These are phyloP conservation scores for Plasmodium ovale DNA, from an alignment of 169 alveolate genomes.

Conservation along the genomic window DNA sequence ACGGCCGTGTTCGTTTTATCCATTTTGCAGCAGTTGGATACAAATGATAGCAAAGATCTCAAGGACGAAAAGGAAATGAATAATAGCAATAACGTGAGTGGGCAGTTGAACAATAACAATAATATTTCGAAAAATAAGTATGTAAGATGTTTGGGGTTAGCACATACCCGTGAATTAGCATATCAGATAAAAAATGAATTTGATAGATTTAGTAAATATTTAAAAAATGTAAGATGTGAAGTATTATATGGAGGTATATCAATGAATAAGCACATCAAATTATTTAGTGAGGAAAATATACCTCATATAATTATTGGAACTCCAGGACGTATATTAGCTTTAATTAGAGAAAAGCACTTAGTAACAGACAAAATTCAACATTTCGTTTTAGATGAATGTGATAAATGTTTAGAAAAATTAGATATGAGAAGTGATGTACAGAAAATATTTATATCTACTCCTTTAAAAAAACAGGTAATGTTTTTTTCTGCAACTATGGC, in stretches of 20 bases:
- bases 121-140: conserved; percentile 78
- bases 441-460: conserved; percentile 96
- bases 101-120: conserved; percentile 69
- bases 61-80: conserved; percentile 78
- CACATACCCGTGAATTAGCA: conserved; percentile 99
- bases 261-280: conserved; percentile 93
- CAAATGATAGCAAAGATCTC: conserved; percentile 89
- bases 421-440: conserved; percentile 99
- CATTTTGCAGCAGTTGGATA: conserved; percentile 95
- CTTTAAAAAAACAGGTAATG: conserved; percentile 99
- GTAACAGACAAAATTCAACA: conserved; percentile 94
- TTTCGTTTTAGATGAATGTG: conserved; percentile 99
- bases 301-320: conserved; percentile 99
- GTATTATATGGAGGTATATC: conserved; percentile 99
- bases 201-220: conserved; percentile 96
- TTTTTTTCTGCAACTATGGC: conserved; percentile 99
- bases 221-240: conserved; percentile 94
- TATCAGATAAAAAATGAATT: conserved; percentile 99
- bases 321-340: conserved; percentile 99
- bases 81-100: conserved; percentile 77
- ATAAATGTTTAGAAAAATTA: conserved; percentile 97
- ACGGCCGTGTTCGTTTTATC: conserved; percentile 99
- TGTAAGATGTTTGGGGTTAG: conserved; percentile 94
- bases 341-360: conserved; percentile 93
- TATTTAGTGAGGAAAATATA: conserved; percentile 93